Evolutionary conservation across 371 early-diverging fungal species (phyloP), one percentile per base, ranked within the genome.

Genomic region (Mortierella sp.): DNA sequence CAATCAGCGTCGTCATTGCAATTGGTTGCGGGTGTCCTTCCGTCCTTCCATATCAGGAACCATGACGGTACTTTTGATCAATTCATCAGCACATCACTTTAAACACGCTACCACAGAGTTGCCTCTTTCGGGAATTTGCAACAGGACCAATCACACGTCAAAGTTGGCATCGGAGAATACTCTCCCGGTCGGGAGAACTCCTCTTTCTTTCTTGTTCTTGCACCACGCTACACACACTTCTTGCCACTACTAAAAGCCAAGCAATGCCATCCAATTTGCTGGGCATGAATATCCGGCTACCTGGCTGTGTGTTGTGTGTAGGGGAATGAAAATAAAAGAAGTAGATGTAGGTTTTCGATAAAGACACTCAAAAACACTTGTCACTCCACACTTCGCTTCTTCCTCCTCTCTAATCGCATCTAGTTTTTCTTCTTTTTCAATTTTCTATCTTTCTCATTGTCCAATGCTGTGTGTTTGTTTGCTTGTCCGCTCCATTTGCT

Each of bases 261-360:
- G 42, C 10, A 34, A 10, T 1, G 2, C 21, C 21, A 50, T 14
- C 10, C 21, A 68, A 68, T 68, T 68, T 38, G 68, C 68, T 68
- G 68, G 68, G 68, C 68, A 24, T 68, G 68, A 68, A 68, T 68
- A 68, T 68, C 38, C 44, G 65, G 24, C 42, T 38, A 38, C 68
- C 24, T 38, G 24, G 38, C 68, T 21, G 31, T 31, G n/a, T 57
- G 26, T 34, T 24, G 44, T 6, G 16, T 45, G 63, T 50, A 68
- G 68, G 70, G 76, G 68, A 76, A 47, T 65, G 68, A 65, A 76
- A 68, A 47, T 31, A 42, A 0, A 24, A 38, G 34, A 48, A 55
- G 55, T 55, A 63, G 63, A 76, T 76, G 68, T 47, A 50, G 28
- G 60, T 74, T 74, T 63, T 74, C 76, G 76, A 68, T 76, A 68